Evolutionary conservation across 2,329 filamentous ascomycete genomes (phyloP), one percentile per base, ranked within the genome.

Genomic region (Pseudogymnoascus sp.): DNA sequence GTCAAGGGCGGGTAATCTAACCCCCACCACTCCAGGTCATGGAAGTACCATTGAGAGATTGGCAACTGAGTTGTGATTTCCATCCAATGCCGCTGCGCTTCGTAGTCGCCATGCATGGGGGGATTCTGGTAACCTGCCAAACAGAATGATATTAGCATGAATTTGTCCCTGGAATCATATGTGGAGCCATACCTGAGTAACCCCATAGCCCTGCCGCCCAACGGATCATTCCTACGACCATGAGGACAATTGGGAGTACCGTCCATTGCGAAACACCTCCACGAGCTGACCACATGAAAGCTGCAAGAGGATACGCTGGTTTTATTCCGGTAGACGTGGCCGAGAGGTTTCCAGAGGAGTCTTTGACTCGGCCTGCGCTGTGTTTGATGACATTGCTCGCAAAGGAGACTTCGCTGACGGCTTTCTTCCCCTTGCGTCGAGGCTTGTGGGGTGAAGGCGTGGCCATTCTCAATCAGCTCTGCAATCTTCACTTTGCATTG

Each of bases 41-140:
- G 91, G 73, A 96, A 96, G 76, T 99, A 99, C 95, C 96, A 99
- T 75, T 95, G 89, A 10, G 91, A 95, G 38, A 96, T 82, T 13
- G 95, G 95, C 1, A 99, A 80, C 65, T 96, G 86, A 7, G 86
- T 90, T 1, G 95, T 97, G 68, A 99, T 81, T 73, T 99, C 95
- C 93, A 99, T 96, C 95, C 95, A 99, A 76, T 99, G 95, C 70
- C 95, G 82, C 75, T 99, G 95, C 3, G 96, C 95, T 79, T 99
- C 95, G 77, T 96, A 99, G 76, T 99, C 95, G 68, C 95, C 95
- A 72, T 93, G 90, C 86, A 97, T 92, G 5, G 95, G 95, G 37
- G 93, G 93, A 65, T 84, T 85, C 64, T 88, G 80, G 71, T 88
- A 90, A 63, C 93, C 90, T 92, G 66, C 2, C 40, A 26, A 56